These are phyloP conservation scores for Aspergillus awamori DNA, from an alignment of 2,329 filamentous ascomycete genomes.

Conservation along the genomic window DNA sequence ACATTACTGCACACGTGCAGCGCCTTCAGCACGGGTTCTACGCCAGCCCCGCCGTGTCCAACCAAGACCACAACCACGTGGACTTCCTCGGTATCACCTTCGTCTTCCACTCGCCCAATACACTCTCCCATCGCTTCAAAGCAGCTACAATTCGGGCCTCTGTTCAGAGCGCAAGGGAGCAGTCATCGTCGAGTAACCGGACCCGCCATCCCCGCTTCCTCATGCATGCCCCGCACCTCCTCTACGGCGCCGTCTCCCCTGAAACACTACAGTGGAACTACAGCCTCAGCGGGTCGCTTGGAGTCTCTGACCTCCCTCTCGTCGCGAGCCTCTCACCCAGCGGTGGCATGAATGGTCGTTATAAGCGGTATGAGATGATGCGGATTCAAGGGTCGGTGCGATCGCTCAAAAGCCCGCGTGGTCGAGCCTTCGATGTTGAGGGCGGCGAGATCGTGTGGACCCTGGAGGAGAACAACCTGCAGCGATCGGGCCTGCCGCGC, in stretches of 20 bases:
- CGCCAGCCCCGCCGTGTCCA: conserved; percentile 47
- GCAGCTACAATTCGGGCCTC: conserved; percentile 50
- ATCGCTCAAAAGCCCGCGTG: conserved; percentile 40
- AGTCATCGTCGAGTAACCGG: conserved; percentile 14
- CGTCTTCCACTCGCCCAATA: conserved; percentile 52
- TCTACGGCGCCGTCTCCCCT: conserved; percentile 52
- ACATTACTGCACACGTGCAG: conserved; percentile 54
- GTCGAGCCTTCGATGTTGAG: conserved; percentile 44
- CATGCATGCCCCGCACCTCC: conserved; percentile 54
- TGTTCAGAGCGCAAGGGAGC: conserved; percentile 17
- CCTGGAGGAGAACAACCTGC: conserved; percentile 53
- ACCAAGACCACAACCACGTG: conserved; percentile 45
- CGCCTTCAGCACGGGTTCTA: conserved; percentile 55
- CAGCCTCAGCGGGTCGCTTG: conserved; percentile 50
- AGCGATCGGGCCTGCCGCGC: conserved; percentile 53
- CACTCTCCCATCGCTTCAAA: conserved; percentile 50
- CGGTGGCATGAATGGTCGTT: conserved; percentile 45
- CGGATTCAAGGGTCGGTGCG: conserved; percentile 53
- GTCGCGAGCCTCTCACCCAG: conserved; percentile 47
- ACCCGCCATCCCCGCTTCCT: conserved; percentile 47
- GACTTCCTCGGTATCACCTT: conserved; percentile 55
- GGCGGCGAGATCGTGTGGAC: conserved; percentile 55
- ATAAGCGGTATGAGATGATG: conserved; percentile 55
- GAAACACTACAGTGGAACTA: conserved; percentile 55
- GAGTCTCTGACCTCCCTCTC: conserved; percentile 49